Conservation (phyloP, 2,329 filamentous ascomycete genomes). For the Colletotrichum sp. region DNA sequence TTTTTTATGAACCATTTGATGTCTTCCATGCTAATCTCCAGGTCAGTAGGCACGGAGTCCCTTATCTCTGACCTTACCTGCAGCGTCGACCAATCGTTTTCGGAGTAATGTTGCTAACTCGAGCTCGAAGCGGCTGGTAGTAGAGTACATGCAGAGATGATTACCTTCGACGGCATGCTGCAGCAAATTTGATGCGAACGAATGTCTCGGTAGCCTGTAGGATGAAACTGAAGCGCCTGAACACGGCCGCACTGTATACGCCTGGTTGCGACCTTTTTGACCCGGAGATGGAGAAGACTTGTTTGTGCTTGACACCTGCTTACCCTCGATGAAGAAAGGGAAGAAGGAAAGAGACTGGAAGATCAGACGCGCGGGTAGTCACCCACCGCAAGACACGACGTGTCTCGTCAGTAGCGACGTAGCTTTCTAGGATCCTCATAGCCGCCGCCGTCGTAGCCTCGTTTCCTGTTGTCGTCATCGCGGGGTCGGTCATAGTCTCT, state of each 20-base stretch:
- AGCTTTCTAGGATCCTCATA: conserved; percentile 80
- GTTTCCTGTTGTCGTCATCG: conserved; percentile 67
- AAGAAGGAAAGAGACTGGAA: conserved; percentile 32
- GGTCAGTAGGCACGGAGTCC: conserved; percentile 43
- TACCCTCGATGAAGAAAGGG: conserved; percentile 41
- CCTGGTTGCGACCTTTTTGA: not conserved
- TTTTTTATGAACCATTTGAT: not conserved
- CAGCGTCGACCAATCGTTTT: conserved; percentile 28
- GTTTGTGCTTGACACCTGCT: conserved; percentile 24
- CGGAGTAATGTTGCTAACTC: not conserved
- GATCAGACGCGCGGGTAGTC: conserved; percentile 6
- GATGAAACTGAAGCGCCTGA: not conserved
- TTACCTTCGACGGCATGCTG: conserved; percentile 20
- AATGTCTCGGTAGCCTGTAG: not conserved
- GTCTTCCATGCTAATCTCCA: conserved; percentile 23
- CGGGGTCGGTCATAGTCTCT: conserved; percentile 60
- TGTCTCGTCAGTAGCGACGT: conserved; percentile 63
- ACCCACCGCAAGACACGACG: conserved; percentile 49
- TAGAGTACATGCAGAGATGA: not conserved
- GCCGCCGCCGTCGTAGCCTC: conserved; percentile 77
- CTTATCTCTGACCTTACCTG: conserved; percentile 65
- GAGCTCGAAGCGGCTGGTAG: not conserved
- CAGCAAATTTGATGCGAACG: not conserved
- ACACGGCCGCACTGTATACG: not conserved
- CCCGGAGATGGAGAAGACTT: not conserved